Percentiles rank a stretch among this genome's conserved stretches.
Evolutionary conservation across 1,284 basidiomycete species (phyloP).

Genomic region (Cutaneotrichosporon sp.): DNA sequence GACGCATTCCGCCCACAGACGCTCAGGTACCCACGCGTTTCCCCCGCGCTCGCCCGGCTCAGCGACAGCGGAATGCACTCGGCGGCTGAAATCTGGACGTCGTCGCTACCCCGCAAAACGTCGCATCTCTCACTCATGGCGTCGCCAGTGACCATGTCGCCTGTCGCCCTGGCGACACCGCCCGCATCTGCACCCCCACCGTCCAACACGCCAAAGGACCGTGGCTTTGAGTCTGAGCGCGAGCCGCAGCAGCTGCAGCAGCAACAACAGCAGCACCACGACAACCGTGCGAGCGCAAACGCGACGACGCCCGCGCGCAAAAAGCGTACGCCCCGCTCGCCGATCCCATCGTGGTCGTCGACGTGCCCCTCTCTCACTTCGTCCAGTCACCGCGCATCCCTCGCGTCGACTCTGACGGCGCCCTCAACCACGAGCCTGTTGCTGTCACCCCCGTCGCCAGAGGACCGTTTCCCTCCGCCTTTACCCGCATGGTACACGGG

Average conservation of each 20-base stretch:
- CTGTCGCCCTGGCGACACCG: not conserved
- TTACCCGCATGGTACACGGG: not conserved
- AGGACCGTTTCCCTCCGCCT: constrained; percentile 1
- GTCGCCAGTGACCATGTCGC: not conserved
- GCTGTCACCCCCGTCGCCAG: constrained; percentile 15
- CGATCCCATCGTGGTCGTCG: constrained; percentile 19
- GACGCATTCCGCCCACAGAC: constrained; percentile 21
- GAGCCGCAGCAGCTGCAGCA: no score
- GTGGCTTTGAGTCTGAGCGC: not conserved
- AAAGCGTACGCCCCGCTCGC: constrained; percentile 12
- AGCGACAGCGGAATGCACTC: constrained; percentile 12
- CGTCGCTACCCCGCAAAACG: not conserved
- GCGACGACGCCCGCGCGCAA: constrained; percentile 3
- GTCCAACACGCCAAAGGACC: not conserved
- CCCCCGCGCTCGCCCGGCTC: constrained; percentile 20
- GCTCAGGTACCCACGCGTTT: constrained; percentile 21
- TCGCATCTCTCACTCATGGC: not conserved
- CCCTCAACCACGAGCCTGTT: constrained; percentile 18
- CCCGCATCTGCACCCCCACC: not conserved
- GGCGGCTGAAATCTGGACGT: not conserved
- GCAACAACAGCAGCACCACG: not conserved
- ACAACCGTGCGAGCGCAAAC: not conserved
- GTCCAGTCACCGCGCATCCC: constrained; percentile 16
- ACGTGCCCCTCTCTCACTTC: constrained; percentile 19
- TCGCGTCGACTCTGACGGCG: constrained; percentile 19